Evolutionary conservation across 2,329 filamentous ascomycete genomes (phyloP), one percentile per base, ranked within the genome.

Genomic region (Cordyceps cateniannulata): DNA sequence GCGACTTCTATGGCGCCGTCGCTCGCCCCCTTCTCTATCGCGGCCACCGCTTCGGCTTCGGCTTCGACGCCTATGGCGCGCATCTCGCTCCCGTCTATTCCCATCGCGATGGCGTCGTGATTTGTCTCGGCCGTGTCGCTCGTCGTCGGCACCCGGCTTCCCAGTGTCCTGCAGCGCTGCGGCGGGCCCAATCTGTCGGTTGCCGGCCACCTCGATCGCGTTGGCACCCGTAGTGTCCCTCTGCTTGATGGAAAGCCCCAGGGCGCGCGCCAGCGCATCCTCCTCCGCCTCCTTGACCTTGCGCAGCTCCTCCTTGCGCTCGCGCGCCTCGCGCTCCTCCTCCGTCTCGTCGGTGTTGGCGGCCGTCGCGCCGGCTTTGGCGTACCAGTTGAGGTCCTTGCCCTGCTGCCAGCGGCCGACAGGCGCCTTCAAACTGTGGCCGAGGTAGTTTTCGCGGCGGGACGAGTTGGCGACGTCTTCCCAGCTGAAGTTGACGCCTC

Each of bases 401-500:
- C 88, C 87, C 70, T 93, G 87, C 69, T 95, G 90, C 93, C 93
- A 97, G 66, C 93, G 88, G 8, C 93, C 93, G 3, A 96, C 92
- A 0, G 93, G 91, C 0, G 93, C 93, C 80, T 93, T 96, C 62
- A 97, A 77, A 62, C 90, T 95, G 77, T 97, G 93, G 57, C 93
- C 93, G 8, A 97, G 88, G 73, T 86, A 88, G 69, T 87, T 96
- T 75, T 99, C 93, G 73, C 95, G 92, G 70, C 96, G 93, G 24
- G 83, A 78, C 54, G 92, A 96, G 65, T 81, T 86, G 72, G 93
- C 88, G 70, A 99, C 93, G 67, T 97, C 92, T 66, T 93, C 90
- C 95, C 95, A 98, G 76, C 88, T 93, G 79, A 99, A 99, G 74
- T 97, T 92, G 75, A 89, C 89, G 71, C 95, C 95, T 70, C 95